phyloP scores from a whole-genome alignment of 768 basidiomycete species.

The Royoungia palumana region DNA sequence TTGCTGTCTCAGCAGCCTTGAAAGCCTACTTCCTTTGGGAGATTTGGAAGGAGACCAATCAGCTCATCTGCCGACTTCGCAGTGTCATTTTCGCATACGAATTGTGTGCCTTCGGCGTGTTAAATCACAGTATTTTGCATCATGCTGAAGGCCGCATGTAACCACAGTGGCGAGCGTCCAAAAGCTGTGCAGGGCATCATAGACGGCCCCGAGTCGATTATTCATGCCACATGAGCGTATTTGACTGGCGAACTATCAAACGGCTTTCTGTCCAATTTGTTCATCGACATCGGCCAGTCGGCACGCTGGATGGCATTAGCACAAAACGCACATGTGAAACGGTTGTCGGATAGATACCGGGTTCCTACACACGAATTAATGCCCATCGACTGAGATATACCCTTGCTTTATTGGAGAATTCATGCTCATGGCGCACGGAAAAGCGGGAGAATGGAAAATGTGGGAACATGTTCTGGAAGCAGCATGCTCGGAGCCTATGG shows the following conservation, averaged over 20 bases:
- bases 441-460: conserved; percentile 52
- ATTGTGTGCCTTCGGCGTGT: conserved; percentile 32
- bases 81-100: conserved; percentile 42
- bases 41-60: conserved; percentile 37
- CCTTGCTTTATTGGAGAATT: conserved; percentile 31
- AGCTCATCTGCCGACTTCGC: conserved; percentile 42
- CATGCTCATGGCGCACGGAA: conserved; percentile 42
- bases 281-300: conserved; percentile 48
- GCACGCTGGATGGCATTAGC: neutral
- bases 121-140: conserved; percentile 56
- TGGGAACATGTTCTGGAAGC: conserved; percentile 41
- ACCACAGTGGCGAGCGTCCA: conserved; percentile 52
- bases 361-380: conserved; percentile 50
- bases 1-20: conserved; percentile 30
- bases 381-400: conserved; percentile 55
- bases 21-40: conserved; percentile 40
- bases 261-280: conserved; percentile 36
- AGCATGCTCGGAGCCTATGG: conserved; percentile 49
- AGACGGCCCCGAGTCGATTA: conserved; percentile 58
- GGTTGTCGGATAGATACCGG: conserved; percentile 47
- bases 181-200: conserved; percentile 49
- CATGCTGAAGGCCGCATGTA: conserved; percentile 35
- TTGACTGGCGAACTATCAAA: conserved; percentile 34
- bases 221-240: conserved; percentile 35
- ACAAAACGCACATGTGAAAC: conserved; percentile 52